A percentile compares a stretch with the other conserved stretches of the same genome.
Conservation (phyloP, 1,284 basidiomycete genomes). For the Leucoagaricus sp. region DNA sequence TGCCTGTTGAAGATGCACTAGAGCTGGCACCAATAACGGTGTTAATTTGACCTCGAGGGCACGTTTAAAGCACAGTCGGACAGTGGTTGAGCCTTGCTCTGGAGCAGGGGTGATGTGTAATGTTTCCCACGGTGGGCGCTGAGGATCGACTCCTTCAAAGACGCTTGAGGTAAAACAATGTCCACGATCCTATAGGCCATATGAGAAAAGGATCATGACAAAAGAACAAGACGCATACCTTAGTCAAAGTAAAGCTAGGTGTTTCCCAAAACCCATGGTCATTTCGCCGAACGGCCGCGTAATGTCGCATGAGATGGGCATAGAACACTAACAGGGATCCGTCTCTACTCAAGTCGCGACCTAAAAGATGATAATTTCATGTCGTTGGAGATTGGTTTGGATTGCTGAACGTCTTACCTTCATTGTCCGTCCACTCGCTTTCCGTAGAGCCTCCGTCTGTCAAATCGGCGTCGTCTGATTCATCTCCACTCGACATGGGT, state of each 20-base stretch:
- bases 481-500: constrained; percentile 66
- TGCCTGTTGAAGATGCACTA: constrained; percentile 42
- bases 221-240: constrained; percentile 24
- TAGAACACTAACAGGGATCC: constrained; percentile 39
- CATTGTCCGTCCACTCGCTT: constrained; percentile 54
- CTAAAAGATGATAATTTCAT: neutral
- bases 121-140: neutral
- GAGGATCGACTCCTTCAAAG: neutral
- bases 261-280: constrained; percentile 35
- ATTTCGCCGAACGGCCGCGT: constrained; percentile 24
- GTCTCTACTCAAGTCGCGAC: constrained; percentile 17
- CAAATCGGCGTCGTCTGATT: constrained; percentile 73
- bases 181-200: constrained; percentile 3
- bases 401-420: too few relatives aligned
- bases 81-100: constrained; percentile 19
- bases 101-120: neutral
- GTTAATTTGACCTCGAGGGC: constrained; percentile 42
- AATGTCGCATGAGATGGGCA: constrained; percentile 39
- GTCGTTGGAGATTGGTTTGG: neutral
- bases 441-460: constrained; percentile 55
- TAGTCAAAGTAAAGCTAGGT: constrained; percentile 33
- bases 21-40: constrained; percentile 44
- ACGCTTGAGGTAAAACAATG: neutral
- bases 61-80: constrained; percentile 36
- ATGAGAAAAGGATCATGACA: neutral